A percentile compares a stretch with the other conserved stretches of the same genome.
Evolutionary conservation across 2,329 filamentous ascomycete species (phyloP).

Genomic region (Diaporthe citriasiana): DNA sequence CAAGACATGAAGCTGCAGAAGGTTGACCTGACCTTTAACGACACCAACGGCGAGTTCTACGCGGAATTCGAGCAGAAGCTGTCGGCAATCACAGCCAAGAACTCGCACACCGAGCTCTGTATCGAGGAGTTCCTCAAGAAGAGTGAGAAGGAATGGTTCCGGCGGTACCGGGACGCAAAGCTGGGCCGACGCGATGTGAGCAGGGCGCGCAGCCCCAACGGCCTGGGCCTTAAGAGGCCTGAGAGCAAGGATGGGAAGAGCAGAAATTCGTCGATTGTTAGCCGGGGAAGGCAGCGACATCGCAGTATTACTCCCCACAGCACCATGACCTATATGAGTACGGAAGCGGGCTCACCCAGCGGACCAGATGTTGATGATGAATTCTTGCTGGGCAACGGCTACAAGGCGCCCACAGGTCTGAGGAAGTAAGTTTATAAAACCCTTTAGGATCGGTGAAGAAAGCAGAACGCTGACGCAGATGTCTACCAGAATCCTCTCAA

Average conservation of each 20-base stretch:
- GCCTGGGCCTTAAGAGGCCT: conserved; percentile 45
- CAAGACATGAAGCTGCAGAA: conserved; percentile 75
- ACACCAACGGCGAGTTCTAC: conserved; percentile 73
- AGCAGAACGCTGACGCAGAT: conserved; percentile 17
- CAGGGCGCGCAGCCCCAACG: conserved; percentile 46
- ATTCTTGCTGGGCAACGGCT: conserved; percentile 69
- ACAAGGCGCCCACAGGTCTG: conserved; percentile 69
- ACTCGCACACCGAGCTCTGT: conserved; percentile 71
- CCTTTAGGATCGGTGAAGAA: not conserved
- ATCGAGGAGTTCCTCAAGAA: conserved; percentile 76
- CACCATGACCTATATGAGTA: conserved; percentile 42
- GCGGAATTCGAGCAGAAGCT: conserved; percentile 71
- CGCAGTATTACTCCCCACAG: conserved; percentile 44
- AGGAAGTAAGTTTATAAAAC: conserved; percentile 59
- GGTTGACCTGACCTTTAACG: conserved; percentile 77
- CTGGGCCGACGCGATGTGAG: conserved; percentile 63
- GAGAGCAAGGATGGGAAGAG: conserved; percentile 54
- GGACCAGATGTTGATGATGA: conserved; percentile 52
- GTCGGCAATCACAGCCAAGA: conserved; percentile 65
- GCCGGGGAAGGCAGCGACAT: conserved; percentile 46
- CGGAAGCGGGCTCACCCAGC: conserved; percentile 42
- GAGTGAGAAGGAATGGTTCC: conserved; percentile 78
- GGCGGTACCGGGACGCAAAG: conserved; percentile 69
- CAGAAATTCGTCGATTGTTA: conserved; percentile 51
- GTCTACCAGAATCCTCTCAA: conserved; percentile 55